Evolutionary conservation across 2,329 filamentous ascomycete species (phyloP).

Genomic region (Claviceps fusiformis): DNA sequence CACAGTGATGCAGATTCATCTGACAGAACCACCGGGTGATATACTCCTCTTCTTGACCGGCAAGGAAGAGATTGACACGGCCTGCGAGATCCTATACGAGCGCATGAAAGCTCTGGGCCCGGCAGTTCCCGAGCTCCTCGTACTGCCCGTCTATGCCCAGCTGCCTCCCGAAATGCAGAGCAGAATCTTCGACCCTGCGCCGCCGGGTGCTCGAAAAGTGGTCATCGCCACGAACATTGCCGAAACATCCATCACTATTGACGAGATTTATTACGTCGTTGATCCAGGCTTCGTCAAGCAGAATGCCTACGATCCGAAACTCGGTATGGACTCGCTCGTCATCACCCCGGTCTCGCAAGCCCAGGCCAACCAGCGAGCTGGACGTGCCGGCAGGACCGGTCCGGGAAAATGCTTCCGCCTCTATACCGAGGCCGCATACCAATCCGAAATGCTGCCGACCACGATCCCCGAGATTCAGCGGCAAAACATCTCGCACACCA

Average conservation of each 20-base stretch:
- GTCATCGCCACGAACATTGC: slow-evolving; percentile 98
- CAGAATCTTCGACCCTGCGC: slow-evolving; percentile 86
- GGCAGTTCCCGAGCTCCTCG: slow-evolving; percentile 79
- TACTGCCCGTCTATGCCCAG: slow-evolving; percentile 91
- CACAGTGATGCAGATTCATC: slow-evolving; percentile 95
- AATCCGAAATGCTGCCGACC: slow-evolving; percentile 93
- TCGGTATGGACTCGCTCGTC: slow-evolving; percentile 93
- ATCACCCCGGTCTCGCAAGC: slow-evolving; percentile 95
- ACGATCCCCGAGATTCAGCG: slow-evolving; percentile 94
- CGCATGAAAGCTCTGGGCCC: slow-evolving; percentile 92
- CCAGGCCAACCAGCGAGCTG: slow-evolving; percentile 86
- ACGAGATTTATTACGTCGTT: slow-evolving; percentile 93
- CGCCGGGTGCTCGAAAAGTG: slow-evolving; percentile 75
- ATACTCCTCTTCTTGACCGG: slow-evolving; percentile 95
- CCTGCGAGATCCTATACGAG: slow-evolving; percentile 83
- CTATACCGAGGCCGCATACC: slow-evolving; percentile 90
- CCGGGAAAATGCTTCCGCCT: slow-evolving; percentile 92
- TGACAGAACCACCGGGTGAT: slow-evolving; percentile 83
- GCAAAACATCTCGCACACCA: slow-evolving; percentile 83
- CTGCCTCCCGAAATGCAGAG: slow-evolving; percentile 90
- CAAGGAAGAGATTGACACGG: slow-evolving; percentile 94
- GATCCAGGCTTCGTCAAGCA: slow-evolving; percentile 98
- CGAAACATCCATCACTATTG: slow-evolving; percentile 94
- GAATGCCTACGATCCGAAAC: slow-evolving; percentile 90
- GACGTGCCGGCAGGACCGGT: slow-evolving; percentile 83